These are phyloP conservation scores for Trypanosoma caninum DNA, from an alignment of 208 protist species.

Conservation along the genomic window DNA sequence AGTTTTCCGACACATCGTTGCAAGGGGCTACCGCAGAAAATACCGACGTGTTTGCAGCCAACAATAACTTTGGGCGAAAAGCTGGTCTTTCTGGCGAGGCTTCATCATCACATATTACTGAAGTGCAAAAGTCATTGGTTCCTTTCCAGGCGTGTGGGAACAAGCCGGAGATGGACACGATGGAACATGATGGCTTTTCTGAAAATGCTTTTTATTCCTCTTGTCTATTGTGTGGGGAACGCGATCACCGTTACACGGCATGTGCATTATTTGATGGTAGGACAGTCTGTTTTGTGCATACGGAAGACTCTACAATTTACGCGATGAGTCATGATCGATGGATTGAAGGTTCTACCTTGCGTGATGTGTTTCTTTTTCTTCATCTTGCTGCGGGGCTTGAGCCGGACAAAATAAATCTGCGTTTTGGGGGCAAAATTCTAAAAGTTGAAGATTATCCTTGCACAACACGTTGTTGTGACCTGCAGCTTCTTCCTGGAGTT, in stretches of 20 bases:
- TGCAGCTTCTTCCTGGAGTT: conserved; percentile 34
- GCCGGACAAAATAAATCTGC: conserved; percentile 4
- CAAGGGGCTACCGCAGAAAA: too few relatives aligned
- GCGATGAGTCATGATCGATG: conserved; percentile 35
- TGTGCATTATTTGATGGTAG: conserved; percentile 33
- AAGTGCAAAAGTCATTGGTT: too few relatives aligned
- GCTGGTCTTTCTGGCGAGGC: too few relatives aligned
- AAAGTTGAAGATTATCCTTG: conserved; percentile 1
- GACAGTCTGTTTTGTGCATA: conserved; percentile 33
- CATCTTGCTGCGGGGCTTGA: conserved; percentile 16
- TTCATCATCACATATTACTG: too few relatives aligned
- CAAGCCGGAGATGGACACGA: not conserved
- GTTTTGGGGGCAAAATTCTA: not conserved
- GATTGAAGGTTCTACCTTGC: conserved; percentile 23
- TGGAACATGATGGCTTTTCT: not conserved
- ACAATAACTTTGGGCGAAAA: too few relatives aligned
- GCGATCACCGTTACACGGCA: conserved; percentile 32
- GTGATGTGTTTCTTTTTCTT: conserved; percentile 36
- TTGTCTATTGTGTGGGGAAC: conserved; percentile 43
- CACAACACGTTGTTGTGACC: conserved; percentile 24
- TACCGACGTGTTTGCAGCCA: too few relatives aligned
- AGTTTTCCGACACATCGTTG: too few relatives aligned
- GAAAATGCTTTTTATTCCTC: not conserved
- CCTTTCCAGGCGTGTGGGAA: not conserved
- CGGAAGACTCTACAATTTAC: conserved; percentile 28